phyloP scores from a whole-genome alignment of 306 rosid genomes.

The Gillenia trifoliata region DNA sequence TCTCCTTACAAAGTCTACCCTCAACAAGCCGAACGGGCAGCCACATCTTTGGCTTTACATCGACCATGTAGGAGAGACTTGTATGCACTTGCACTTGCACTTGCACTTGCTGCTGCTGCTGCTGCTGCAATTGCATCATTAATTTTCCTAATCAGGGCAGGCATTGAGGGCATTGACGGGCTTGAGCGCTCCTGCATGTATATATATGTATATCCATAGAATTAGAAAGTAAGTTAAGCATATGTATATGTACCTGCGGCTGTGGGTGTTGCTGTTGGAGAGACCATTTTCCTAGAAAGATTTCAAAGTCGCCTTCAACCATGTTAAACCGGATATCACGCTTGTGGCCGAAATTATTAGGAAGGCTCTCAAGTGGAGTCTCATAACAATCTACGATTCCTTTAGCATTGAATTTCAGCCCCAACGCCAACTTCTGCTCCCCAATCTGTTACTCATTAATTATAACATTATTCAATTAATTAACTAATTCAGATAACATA shows the following conservation, averaged over 20 bases:
- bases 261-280: constrained; percentile 27
- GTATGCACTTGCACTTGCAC: constrained; percentile 25
- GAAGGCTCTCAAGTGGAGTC: constrained; percentile 52
- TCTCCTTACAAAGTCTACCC: constrained; percentile 75
- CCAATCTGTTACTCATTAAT: constrained; percentile 50
- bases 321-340: constrained; percentile 84
- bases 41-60: constrained; percentile 85
- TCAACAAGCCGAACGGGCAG: constrained; percentile 72
- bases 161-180: no score
- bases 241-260: no score
- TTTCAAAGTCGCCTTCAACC: constrained; percentile 85
- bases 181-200: no score
- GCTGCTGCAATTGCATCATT: constrained; percentile 14
- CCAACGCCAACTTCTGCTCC: constrained; percentile 77
- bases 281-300: constrained; percentile 88
- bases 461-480: no score
- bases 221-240: no score
- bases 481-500: no score
- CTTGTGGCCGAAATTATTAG: constrained; percentile 38
- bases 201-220: no score
- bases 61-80: constrained; percentile 56
- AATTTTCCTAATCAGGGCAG: neutral
- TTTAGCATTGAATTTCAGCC: constrained; percentile 78
- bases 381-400: constrained; percentile 87
- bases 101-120: no score